A percentile compares a stretch with the other conserved stretches of the same genome.
These are phyloP conservation scores for Globisporangium paddicum DNA, from an alignment of 352 stramenopile genomes.

Conservation along the genomic window DNA sequence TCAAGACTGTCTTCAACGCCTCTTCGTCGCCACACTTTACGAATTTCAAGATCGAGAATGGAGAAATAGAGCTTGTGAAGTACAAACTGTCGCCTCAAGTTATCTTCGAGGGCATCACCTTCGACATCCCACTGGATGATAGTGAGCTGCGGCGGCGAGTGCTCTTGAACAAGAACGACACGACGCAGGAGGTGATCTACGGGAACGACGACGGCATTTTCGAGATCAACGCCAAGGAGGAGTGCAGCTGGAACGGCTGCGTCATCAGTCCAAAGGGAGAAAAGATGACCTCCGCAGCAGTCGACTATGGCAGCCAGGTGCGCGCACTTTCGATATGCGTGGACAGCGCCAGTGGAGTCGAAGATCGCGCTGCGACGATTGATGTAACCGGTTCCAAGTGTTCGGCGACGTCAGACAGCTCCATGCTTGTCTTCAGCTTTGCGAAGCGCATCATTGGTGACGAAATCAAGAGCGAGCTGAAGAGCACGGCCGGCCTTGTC, in stretches of 20 bases:
- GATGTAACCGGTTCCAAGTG: conserved; percentile 21
- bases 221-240: conserved; percentile 57
- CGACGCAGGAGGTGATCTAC: conserved; percentile 15
- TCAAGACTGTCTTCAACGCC: conserved; percentile 19
- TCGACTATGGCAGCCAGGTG: conserved; percentile 43
- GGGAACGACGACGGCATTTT: conserved; percentile 19
- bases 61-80: conserved; percentile 27
- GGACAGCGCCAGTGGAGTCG: conserved; percentile 17
- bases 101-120: conserved; percentile 34
- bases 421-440: conserved; percentile 54
- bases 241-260: conserved; percentile 41
- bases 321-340: conserved; percentile 39
- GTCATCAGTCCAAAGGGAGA: conserved; percentile 35
- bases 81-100: conserved; percentile 23
- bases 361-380: conserved; percentile 32
- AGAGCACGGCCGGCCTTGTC: conserved; percentile 16
- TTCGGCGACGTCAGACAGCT: conserved; percentile 20
- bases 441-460: conserved; percentile 43
- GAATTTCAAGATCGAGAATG: conserved; percentile 28
- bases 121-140: conserved; percentile 34
- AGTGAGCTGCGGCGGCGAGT: conserved; percentile 34
- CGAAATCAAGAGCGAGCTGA: conserved; percentile 22
- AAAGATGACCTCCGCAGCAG: conserved; percentile 21
- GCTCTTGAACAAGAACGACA: conserved; percentile 26
- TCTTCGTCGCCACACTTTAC: conserved; percentile 17